phyloP scores from a whole-genome alignment of 441 rosid genomes.

The Theobroma grandiflorum region DNA sequence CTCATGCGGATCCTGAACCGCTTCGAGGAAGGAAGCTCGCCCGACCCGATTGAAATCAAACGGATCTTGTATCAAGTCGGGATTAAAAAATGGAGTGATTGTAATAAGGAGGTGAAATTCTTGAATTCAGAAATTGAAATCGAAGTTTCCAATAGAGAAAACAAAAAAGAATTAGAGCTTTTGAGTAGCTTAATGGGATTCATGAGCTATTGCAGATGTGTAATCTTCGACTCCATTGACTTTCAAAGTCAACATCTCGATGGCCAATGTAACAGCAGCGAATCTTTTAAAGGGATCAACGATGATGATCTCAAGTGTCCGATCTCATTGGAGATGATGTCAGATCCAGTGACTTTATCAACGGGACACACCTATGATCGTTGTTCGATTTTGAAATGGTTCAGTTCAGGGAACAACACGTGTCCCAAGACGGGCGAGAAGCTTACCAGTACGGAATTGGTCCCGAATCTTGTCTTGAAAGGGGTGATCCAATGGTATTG shows the following conservation, averaged over 20 bases:
- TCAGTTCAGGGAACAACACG: conserved; percentile 64
- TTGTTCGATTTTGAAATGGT: conserved; percentile 73
- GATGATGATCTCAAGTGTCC: conserved; percentile 80
- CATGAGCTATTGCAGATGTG: conserved; percentile 67
- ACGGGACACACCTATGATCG: conserved; percentile 88
- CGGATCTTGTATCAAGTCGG: conserved; percentile 58
- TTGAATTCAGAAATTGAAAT: conserved; percentile 55
- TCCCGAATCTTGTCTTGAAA: conserved; percentile 63
- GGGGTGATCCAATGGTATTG: conserved; percentile 59
- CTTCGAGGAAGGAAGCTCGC: conserved; percentile 58
- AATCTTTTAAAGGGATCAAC: conserved; percentile 43
- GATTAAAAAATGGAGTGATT: conserved; percentile 67
- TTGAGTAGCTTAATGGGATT: conserved; percentile 66
- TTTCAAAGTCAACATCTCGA: conserved; percentile 28
- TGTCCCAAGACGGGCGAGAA: conserved; percentile 82
- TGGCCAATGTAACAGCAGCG: conserved; percentile 6
- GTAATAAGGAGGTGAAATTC: conserved; percentile 62
- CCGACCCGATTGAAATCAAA: conserved; percentile 40
- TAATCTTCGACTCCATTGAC: conserved; percentile 54
- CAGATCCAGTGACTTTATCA: conserved; percentile 71
- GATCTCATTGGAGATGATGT: conserved; percentile 79
- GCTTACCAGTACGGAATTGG: conserved; percentile 46
- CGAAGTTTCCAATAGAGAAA: conserved; percentile 41
- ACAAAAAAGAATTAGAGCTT: conserved; percentile 37
- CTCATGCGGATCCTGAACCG: conserved; percentile 49